These are phyloP conservation scores for Mycena sp. DNA, from an alignment of 1,284 basidiomycete genomes.

Conservation along the genomic window DNA sequence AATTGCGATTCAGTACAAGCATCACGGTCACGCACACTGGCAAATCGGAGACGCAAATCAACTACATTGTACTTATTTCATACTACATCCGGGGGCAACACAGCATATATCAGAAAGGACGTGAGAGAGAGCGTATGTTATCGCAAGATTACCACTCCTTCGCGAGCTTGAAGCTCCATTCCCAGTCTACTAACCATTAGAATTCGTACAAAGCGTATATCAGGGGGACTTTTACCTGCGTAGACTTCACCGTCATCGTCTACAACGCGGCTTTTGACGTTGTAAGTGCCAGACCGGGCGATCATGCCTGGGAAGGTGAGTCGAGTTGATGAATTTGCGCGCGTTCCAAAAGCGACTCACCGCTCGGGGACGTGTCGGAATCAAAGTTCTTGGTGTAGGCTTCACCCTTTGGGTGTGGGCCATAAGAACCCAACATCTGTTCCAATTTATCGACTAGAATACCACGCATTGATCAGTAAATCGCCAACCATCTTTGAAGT, in stretches of 20 bases:
- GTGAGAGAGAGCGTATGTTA: not conserved
- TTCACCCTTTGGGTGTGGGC: slow-evolving; percentile 67
- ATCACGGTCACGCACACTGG: slow-evolving; percentile 21
- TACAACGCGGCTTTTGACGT: slow-evolving; percentile 80
- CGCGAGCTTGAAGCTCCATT: slow-evolving; percentile 83
- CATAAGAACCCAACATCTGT: slow-evolving; percentile 92
- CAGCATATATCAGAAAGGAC: not conserved
- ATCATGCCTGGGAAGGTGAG: slow-evolving; percentile 67
- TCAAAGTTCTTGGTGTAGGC: slow-evolving; percentile 78
- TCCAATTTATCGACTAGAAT: slow-evolving; percentile 85
- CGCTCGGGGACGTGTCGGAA: slow-evolving; percentile 74
- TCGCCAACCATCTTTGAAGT: not conserved
- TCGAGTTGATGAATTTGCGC: not conserved
- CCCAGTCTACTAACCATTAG: slow-evolving; percentile 65
- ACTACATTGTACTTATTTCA: slow-evolving; percentile 12
- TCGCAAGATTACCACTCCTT: slow-evolving; percentile 74
- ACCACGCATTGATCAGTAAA: slow-evolving; percentile 14
- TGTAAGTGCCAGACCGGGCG: slow-evolving; percentile 81
- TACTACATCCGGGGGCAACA: slow-evolving; percentile 3
- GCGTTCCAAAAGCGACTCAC: not conserved
- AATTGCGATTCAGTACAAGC: slow-evolving; percentile 4
- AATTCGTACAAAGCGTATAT: slow-evolving; percentile 16
- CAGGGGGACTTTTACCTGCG: slow-evolving; percentile 60
- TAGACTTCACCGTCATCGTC: slow-evolving; percentile 86
- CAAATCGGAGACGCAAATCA: not conserved